Base-by-base conservation (phyloP, 495 filamentous ascomycete genomes). In the Lentithecium fluviatile region DNA sequence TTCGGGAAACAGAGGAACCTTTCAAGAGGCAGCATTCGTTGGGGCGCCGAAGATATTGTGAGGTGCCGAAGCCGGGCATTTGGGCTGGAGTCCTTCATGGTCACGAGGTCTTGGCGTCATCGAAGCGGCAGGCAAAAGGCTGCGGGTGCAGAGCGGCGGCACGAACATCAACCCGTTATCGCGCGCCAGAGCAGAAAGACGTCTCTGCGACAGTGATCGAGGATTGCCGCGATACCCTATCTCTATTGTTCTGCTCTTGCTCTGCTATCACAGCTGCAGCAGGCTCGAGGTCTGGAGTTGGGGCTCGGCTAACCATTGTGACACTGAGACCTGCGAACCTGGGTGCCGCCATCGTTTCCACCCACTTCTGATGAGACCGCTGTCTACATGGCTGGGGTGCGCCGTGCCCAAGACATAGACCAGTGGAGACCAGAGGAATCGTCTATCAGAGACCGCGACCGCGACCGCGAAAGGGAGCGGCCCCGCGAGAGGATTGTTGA, bases 331-430 rank as follows among this genome's bases (percentile, higher is more conserved):
- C 56, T 32, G 57, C 52, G 48, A 67, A 61, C 62, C 56, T 66
- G 55, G 40, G 20, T 66, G 66, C 60, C 62, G 61, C 64, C 64
- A 62, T 47, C 61, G 20, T 21, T 50, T 10, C 29, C 51, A 47
- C 52, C 58, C 36, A 29, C 58, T 21, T 45, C 52, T 57, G 23
- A 71, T 71, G 69, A 56, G 52, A 66, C 55, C 62, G 52, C 40
- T 62, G 66, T 65, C 68, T 70, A 65, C 62, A 73, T 73, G 70
- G 70, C 70, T 66, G 67, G 66, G 53, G 64, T 56, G 66, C 69
- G 67, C 48, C 57, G 52, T 32, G 21, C 62, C 56, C 68, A 69
- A 52, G 48, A 58, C 40, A 70, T 71, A 69, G 69, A 73, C 47
- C 69, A 70, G 66, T 69, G 69, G 70, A 66, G 70, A 68, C 68